Evolutionary conservation across 805 yeast genomes (phyloP).

Genomic region (Yamadazyma akitaensis): DNA sequence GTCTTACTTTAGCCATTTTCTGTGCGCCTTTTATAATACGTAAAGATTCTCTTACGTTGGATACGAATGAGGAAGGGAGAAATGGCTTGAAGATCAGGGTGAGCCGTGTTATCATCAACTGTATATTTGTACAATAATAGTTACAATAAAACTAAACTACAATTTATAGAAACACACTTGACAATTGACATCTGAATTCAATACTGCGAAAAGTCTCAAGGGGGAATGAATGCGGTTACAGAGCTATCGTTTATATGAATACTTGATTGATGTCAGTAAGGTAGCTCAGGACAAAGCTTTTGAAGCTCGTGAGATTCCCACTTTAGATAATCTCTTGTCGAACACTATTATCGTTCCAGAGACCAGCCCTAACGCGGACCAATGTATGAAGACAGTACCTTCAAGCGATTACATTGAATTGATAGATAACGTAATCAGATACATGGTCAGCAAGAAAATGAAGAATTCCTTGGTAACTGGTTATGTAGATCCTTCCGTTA

Average conservation of each 20-base stretch:
- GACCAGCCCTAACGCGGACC: not conserved
- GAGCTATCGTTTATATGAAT: not conserved
- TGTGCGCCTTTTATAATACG: constrained; percentile 5
- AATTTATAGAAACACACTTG: not conserved
- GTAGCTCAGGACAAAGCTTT: not conserved
- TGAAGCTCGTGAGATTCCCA: not conserved
- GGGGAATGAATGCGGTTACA: not conserved
- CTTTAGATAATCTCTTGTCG: not conserved
- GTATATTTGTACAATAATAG: not conserved
- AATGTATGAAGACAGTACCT: not conserved
- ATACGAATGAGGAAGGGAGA: not conserved
- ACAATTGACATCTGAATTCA: not conserved
- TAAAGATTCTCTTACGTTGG: constrained; percentile 1
- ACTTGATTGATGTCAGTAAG: not conserved
- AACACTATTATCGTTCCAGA: constrained; percentile 3
- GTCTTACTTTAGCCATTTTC: constrained; percentile 7
- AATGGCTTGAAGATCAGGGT: constrained; percentile 1
- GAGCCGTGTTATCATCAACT: not conserved
- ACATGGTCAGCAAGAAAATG: constrained; percentile 24
- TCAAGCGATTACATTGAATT: constrained; percentile 22
- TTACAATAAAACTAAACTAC: not conserved
- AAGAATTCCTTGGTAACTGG: constrained; percentile 44
- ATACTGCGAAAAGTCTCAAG: constrained; percentile 2
- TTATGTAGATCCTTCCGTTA: constrained; percentile 23
- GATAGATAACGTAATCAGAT: constrained; percentile 39